Conservation (phyloP, 768 basidiomycete species). For the Boletales sp. region DNA sequence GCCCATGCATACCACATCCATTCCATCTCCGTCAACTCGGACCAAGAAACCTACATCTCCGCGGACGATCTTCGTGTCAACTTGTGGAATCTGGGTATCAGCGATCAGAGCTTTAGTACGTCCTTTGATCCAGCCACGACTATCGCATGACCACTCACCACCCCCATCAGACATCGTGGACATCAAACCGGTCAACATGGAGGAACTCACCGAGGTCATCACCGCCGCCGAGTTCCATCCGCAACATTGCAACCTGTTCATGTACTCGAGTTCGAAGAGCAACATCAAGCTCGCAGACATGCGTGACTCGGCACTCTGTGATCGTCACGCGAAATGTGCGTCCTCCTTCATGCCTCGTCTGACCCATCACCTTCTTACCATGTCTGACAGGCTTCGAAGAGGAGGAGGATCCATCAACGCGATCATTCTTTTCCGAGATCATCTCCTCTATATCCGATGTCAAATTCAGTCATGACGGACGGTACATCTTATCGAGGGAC, state of each 20-base stretch:
- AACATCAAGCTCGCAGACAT: slow-evolving; percentile 99
- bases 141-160: slow-evolving; percentile 4
- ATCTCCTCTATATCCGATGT: slow-evolving; percentile 99
- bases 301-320: slow-evolving; percentile 96
- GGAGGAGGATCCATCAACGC: slow-evolving; percentile 94
- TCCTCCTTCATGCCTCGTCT: slow-evolving; percentile 11
- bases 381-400: slow-evolving; percentile 84
- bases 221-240: slow-evolving; percentile 99
- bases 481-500: slow-evolving; percentile 95
- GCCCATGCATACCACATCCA: slow-evolving; percentile 99
- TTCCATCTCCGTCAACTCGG: slow-evolving; percentile 98
- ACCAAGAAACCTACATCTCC: slow-evolving; percentile 98
- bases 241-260: slow-evolving; percentile 94
- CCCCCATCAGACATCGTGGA: slow-evolving; percentile 86
- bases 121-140: slow-evolving; percentile 15
- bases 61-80: slow-evolving; percentile 98
- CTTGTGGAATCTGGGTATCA: slow-evolving; percentile 97
- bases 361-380: slow-evolving; percentile 8
- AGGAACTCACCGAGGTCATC: slow-evolving; percentile 98
- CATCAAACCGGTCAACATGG: slow-evolving; percentile 99
- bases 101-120: slow-evolving; percentile 98
- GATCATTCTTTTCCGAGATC: slow-evolving; percentile 99
- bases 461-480: slow-evolving; percentile 96
- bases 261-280: slow-evolving; percentile 99
- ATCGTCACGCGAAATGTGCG: slow-evolving; percentile 93